Evolutionary conservation across 2,329 filamentous ascomycete genomes (phyloP).

Genomic region (Calonectria pauciramosa): DNA sequence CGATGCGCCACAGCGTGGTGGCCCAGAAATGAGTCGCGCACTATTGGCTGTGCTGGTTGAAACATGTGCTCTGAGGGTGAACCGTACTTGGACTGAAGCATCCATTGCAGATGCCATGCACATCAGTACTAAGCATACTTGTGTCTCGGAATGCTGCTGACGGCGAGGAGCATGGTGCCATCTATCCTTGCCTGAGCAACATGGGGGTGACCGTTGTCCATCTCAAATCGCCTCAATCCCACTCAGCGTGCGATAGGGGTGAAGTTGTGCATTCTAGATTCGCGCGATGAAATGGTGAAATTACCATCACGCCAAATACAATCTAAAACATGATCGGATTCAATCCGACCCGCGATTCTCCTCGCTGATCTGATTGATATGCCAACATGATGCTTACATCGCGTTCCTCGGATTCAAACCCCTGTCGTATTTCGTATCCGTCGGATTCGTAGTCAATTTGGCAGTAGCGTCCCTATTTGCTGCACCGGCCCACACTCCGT

Average conservation of each 20-base stretch:
- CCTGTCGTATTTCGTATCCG: conserved; percentile 31
- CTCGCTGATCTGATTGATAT: neutral
- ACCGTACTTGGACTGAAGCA: neutral
- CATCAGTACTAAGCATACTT: neutral
- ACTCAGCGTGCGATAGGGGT: neutral
- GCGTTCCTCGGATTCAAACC: neutral
- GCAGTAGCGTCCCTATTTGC: neutral
- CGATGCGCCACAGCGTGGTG: neutral
- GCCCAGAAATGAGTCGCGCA: neutral
- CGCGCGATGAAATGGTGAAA: neutral
- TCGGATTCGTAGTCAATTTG: conserved; percentile 6
- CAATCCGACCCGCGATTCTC: neutral
- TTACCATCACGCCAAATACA: neutral
- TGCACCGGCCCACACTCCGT: conserved; percentile 12
- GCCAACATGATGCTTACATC: neutral
- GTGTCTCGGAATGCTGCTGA: neutral
- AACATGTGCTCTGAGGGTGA: neutral
- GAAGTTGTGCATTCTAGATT: neutral
- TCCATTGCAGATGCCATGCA: neutral
- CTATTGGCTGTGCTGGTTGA: neutral
- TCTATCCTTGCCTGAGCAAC: neutral
- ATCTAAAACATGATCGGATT: neutral
- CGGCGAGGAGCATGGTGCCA: neutral
- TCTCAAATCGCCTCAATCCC: neutral
- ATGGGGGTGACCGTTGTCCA: neutral